Percentiles rank a stretch among this genome's conserved stretches.
phyloP scores from a whole-genome alignment of 805 yeast species.

The Cyberlindnera japonica region DNA sequence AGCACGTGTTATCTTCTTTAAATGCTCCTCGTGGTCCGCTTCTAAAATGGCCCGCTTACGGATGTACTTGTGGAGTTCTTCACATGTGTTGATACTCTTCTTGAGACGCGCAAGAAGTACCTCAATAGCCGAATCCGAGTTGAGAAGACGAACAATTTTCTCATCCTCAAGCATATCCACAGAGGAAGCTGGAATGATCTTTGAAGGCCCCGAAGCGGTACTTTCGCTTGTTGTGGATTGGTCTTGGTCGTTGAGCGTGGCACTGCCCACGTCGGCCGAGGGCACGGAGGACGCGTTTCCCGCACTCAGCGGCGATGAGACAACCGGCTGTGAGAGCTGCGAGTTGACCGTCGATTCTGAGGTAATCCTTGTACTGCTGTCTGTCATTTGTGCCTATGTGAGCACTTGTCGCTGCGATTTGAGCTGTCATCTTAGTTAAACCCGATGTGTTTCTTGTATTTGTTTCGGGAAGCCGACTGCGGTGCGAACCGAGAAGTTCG shows the following conservation, averaged over 20 bases:
- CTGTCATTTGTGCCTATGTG: no score
- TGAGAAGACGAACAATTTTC: constrained; percentile 47
- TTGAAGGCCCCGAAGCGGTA: not conserved
- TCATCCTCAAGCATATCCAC: constrained; percentile 45
- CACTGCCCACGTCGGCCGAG: constrained; percentile 5
- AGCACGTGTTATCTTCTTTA: constrained; percentile 64
- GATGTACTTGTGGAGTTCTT: constrained; percentile 76
- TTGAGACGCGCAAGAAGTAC: constrained; percentile 69
- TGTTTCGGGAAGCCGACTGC: no score
- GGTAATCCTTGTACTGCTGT: constrained; percentile 2
- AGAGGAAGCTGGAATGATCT: constrained; percentile 28
- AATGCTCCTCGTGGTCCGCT: constrained; percentile 71
- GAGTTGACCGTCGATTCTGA: constrained; percentile 8
- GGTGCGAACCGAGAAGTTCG: no score
- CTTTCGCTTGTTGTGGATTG: constrained; percentile 4
- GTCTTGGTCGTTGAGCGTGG: constrained; percentile 2
- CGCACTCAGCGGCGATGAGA: constrained; percentile 2
- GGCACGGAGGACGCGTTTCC: constrained; percentile 1
- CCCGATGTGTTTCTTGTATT: no score
- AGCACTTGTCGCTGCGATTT: no score
- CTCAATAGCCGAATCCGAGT: constrained; percentile 75
- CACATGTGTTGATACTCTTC: constrained; percentile 76
- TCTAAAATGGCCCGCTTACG: constrained; percentile 76
- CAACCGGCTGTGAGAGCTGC: constrained; percentile 7
- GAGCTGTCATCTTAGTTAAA: no score